phyloP scores from a whole-genome alignment of 495 filamentous ascomycete species.

The Aspergillus campestris region DNA sequence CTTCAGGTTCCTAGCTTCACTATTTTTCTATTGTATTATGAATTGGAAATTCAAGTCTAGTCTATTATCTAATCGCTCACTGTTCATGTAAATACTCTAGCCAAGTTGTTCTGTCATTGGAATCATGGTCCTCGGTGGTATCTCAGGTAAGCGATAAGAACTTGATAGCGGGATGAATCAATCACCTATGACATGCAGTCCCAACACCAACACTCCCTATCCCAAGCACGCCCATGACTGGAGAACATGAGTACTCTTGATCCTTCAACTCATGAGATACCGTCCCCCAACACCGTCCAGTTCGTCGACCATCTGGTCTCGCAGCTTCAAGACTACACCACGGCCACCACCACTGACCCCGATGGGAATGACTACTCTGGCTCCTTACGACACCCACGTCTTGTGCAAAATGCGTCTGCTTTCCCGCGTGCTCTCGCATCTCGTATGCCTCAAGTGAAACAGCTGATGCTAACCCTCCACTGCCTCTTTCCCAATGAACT shows the following conservation, averaged over 20 bases:
- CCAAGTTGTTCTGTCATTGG: too few relatives aligned
- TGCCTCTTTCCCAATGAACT: conserved; percentile 46
- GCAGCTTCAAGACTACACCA: conserved; percentile 10
- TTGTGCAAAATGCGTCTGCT: conserved; percentile 10
- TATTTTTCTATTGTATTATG: not conserved
- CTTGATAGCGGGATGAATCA: too few relatives aligned
- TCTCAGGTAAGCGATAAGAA: too few relatives aligned
- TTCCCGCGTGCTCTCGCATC: conserved; percentile 14
- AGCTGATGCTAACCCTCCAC: conserved; percentile 44
- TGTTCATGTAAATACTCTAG: not conserved
- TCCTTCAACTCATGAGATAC: not conserved
- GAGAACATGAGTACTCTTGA: too few relatives aligned
- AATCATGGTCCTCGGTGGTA: not conserved
- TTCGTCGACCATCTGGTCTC: conserved; percentile 26
- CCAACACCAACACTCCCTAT: too few relatives aligned
- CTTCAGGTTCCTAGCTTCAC: too few relatives aligned
- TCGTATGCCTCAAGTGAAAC: conserved; percentile 21
- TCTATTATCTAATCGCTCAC: not conserved
- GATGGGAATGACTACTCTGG: not conserved
- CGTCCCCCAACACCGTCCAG: conserved; percentile 1
- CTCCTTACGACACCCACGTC: conserved; percentile 2
- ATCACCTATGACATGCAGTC: too few relatives aligned
- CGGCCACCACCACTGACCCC: not conserved
- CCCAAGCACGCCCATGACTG: too few relatives aligned
- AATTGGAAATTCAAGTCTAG: not conserved